A percentile compares a stretch with the other conserved stretches of the same genome.
Conservation (phyloP, 441 rosid genomes). For the Gossypium aridum region DNA sequence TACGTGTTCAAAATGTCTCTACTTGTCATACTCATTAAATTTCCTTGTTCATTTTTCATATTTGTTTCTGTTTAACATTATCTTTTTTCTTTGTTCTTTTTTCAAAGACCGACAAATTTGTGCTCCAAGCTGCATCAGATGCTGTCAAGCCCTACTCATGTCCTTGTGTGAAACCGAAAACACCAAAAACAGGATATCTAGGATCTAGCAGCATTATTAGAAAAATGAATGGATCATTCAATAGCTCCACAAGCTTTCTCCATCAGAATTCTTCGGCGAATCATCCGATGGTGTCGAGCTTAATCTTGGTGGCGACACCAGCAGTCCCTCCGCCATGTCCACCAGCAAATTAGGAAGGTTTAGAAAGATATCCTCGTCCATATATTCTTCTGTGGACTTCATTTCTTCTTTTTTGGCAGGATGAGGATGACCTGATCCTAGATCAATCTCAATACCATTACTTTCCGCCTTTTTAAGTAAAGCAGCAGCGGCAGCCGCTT, state of each 20-base stretch:
- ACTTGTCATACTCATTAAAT: background rate
- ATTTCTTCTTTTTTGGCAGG: constrained; percentile 1
- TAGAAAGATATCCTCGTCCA: constrained; percentile 69
- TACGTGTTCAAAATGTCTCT: background rate
- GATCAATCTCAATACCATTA: background rate
- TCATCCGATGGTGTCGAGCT: constrained; percentile 43
- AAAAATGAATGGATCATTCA: background rate
- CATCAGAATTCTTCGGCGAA: constrained; percentile 53
- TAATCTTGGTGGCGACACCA: constrained; percentile 78
- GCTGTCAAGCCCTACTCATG: background rate
- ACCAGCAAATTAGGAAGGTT: constrained; percentile 76
- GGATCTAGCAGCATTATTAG: background rate
- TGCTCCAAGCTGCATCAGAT: background rate
- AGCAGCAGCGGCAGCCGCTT: constrained; percentile 67
- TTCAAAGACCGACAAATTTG: background rate
- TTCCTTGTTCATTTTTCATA: background rate
- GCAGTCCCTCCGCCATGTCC: constrained; percentile 89
- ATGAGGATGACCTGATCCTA: constrained; percentile 3
- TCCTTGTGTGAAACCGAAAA: background rate
- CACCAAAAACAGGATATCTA: background rate
- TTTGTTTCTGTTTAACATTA: background rate
- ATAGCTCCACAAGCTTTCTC: constrained; percentile 72
- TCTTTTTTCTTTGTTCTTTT: background rate
- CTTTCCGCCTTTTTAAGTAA: constrained; percentile 23
- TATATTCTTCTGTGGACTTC: constrained; percentile 25